phyloP scores from a whole-genome alignment of 108 stramenopile genomes.

The Chaetoceros tenuissimus region DNA sequence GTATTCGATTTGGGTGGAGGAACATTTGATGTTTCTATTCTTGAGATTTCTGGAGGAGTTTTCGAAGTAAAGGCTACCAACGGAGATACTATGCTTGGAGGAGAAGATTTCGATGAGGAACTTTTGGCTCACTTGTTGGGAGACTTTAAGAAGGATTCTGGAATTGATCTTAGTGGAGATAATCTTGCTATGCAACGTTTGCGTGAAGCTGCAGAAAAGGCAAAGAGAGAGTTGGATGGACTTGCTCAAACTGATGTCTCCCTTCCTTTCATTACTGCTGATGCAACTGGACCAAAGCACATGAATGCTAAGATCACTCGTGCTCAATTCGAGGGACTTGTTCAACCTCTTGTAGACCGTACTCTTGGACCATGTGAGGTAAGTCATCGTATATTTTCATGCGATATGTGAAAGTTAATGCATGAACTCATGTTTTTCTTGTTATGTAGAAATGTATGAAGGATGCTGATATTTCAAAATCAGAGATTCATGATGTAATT shows the following conservation, averaged over 20 bases:
- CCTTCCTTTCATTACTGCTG: slow-evolving; percentile 99
- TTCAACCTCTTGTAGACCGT: slow-evolving; percentile 82
- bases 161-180: slow-evolving; percentile 89
- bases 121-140: slow-evolving; percentile 84
- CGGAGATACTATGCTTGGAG: slow-evolving; percentile 99
- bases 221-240: slow-evolving; percentile 99
- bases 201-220: slow-evolving; percentile 98
- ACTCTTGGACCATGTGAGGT: slow-evolving; percentile 96
- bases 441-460: slow-evolving; percentile 73
- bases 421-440: slow-evolving; percentile 62
- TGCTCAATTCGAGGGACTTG: slow-evolving; percentile 96
- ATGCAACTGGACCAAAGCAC: slow-evolving; percentile 98
- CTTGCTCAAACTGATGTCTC: slow-evolving; percentile 97
- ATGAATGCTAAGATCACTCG: slow-evolving; percentile 89
- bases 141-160: slow-evolving; percentile 95
- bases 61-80: slow-evolving; percentile 99
- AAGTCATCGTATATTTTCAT: slow-evolving; percentile 2
- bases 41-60: slow-evolving; percentile 98
- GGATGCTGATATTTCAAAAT: slow-evolving; percentile 89
- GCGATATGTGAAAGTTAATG: slow-evolving; percentile 25
- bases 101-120: slow-evolving; percentile 99
- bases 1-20: slow-evolving; percentile 99
- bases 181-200: slow-evolving; percentile 97
- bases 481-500: slow-evolving; percentile 95
- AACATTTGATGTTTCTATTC: slow-evolving; percentile 96